Conservation (phyloP, 768 basidiomycete species). For the Phlebiopsis gigantea region DNA sequence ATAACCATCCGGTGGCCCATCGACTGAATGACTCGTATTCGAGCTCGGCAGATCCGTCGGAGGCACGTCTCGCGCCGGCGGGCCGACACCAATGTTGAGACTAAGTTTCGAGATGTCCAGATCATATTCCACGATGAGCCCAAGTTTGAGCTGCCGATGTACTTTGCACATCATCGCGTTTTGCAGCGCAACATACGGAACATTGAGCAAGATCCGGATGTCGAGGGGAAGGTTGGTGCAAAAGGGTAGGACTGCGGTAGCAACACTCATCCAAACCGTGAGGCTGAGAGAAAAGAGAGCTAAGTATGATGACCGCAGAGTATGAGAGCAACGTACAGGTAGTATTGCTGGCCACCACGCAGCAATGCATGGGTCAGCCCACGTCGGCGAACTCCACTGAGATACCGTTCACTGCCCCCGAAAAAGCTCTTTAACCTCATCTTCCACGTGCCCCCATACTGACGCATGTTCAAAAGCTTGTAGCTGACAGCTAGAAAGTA, state of each 20-base stretch:
- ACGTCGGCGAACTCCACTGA: background rate
- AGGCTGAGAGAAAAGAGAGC: background rate
- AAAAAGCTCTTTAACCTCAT: background rate
- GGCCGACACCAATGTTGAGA: too few relatives aligned
- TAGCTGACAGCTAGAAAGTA: background rate
- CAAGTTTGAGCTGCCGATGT: conserved; percentile 6
- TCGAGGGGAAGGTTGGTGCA: background rate
- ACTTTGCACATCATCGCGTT: conserved; percentile 7
- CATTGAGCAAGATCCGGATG: background rate
- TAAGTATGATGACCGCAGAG: background rate
- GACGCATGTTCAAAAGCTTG: background rate
- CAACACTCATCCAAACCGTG: conserved; percentile 1
- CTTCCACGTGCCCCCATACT: background rate
- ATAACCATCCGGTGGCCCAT: too few relatives aligned
- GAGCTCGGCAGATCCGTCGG: too few relatives aligned
- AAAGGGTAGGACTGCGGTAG: background rate
- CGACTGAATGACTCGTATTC: too few relatives aligned
- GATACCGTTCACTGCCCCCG: background rate
- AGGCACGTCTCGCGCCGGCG: too few relatives aligned
- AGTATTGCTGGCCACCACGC: background rate
- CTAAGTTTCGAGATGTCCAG: background rate
- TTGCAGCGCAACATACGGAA: background rate
- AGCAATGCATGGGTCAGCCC: background rate
- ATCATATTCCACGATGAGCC: conserved; percentile 2
- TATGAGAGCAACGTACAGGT: background rate